These are phyloP conservation scores for Dicorynia guianensis DNA, from an alignment of 306 rosid genomes.

Conservation along the genomic window DNA sequence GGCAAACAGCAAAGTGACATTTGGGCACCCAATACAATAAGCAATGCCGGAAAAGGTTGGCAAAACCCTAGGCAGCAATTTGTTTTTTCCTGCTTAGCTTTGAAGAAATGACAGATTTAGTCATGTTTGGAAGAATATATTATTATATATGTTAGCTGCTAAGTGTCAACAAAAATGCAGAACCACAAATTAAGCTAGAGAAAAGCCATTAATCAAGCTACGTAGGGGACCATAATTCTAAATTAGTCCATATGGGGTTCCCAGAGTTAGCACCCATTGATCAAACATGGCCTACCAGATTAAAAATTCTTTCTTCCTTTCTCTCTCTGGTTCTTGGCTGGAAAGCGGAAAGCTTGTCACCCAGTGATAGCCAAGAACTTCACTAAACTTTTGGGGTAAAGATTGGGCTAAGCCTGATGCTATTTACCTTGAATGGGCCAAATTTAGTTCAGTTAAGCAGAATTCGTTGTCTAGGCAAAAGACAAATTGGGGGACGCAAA, in stretches of 20 bases:
- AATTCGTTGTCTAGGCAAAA: too few species aligned
- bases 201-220: slow-evolving; percentile 65
- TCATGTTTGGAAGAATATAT: slow-evolving; percentile 26
- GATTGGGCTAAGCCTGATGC: not conserved
- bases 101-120: slow-evolving; percentile 38
- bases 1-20: slow-evolving; percentile 40
- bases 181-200: slow-evolving; percentile 11
- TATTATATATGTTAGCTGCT: slow-evolving; percentile 30
- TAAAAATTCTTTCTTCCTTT: not conserved
- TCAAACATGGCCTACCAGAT: slow-evolving; percentile 32
- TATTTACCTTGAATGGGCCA: not conserved
- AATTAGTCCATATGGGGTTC: slow-evolving; percentile 37
- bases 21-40: slow-evolving; percentile 39
- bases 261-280: slow-evolving; percentile 1
- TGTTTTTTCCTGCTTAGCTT: slow-evolving; percentile 1
- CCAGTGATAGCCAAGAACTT: too few species aligned
- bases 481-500: too few species aligned
- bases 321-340: not conserved
- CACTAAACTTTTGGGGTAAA: not conserved
- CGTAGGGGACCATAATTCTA: slow-evolving; percentile 28
- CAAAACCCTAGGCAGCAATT: slow-evolving; percentile 25
- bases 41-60: slow-evolving; percentile 37
- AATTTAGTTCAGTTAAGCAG: not conserved
- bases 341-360: too few species aligned
- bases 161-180: slow-evolving; percentile 39